Evolutionary conservation across 805 yeast species (phyloP).

Genomic region (Pichia phayaonensis): DNA sequence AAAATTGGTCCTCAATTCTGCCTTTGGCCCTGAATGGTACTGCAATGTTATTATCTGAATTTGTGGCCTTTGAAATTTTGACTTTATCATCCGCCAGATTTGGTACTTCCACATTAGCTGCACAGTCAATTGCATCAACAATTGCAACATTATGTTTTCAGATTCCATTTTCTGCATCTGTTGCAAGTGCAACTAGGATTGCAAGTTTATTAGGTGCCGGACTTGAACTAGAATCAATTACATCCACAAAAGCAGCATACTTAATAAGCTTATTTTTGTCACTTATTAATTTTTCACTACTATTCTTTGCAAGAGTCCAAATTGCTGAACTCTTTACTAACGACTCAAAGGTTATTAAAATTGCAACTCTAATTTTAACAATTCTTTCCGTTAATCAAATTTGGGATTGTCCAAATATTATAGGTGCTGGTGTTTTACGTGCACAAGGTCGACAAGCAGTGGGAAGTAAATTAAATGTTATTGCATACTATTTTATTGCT

Average conservation of each 20-base stretch:
- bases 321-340: conserved; percentile 56
- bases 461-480: conserved; percentile 62
- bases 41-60: conserved; percentile 48
- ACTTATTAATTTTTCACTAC: conserved; percentile 34
- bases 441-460: conserved; percentile 71
- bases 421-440: conserved; percentile 64
- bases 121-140: conserved; percentile 49
- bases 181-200: conserved; percentile 47
- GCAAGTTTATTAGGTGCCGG: conserved; percentile 46
- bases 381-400: conserved; percentile 58
- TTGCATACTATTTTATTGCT: conserved; percentile 66
- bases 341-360: conserved; percentile 47
- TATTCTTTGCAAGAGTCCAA: conserved; percentile 39
- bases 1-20: conserved; percentile 34
- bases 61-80: conserved; percentile 48
- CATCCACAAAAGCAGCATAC: conserved; percentile 37
- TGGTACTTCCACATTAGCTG: conserved; percentile 47
- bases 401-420: conserved; percentile 64
- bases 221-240: conserved; percentile 23
- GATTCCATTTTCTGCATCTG: conserved; percentile 51
- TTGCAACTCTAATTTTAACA: conserved; percentile 52
- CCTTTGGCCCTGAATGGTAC: conserved; percentile 46
- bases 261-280: conserved; percentile 29
- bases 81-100: conserved; percentile 45
- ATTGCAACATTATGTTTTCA: conserved; percentile 46